These are phyloP conservation scores for Schwanniomyces polymorphus DNA, from an alignment of 805 yeast genomes.

Conservation along the genomic window DNA sequence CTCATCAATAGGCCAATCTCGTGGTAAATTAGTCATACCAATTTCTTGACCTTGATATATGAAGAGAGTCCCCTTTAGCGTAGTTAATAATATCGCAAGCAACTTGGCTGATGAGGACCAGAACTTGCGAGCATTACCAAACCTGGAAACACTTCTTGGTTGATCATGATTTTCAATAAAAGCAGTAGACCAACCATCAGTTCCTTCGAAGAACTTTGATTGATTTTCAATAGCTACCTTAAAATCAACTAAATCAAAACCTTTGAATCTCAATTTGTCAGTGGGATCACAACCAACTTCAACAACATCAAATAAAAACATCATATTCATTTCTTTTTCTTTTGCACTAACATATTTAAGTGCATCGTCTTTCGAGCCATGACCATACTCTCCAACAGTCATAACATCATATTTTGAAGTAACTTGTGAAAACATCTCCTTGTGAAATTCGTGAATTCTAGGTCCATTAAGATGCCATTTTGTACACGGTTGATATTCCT, in stretches of 20 bases:
- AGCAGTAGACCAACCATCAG: slow-evolving; percentile 59
- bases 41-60: no score
- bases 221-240: slow-evolving; percentile 38
- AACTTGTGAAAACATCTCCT: no score
- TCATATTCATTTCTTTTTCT: no score
- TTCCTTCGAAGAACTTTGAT: slow-evolving; percentile 40
- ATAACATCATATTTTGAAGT: no score
- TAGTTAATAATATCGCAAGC: slow-evolving; percentile 44
- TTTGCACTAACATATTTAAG: no score
- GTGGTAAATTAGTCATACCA: slow-evolving; percentile 48
- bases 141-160: slow-evolving; percentile 53
- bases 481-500: slow-evolving; percentile 39
- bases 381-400: no score
- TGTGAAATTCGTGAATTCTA: slow-evolving; percentile 57
- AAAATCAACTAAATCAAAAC: slow-evolving; percentile 36
- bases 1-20: slow-evolving; percentile 47
- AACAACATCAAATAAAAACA: no score
- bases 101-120: slow-evolving; percentile 47
- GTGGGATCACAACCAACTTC: slow-evolving; percentile 36
- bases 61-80: slow-evolving; percentile 57
- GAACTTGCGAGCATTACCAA: slow-evolving; percentile 43
- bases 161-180: slow-evolving; percentile 62
- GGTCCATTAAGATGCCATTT: slow-evolving; percentile 46
- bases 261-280: slow-evolving; percentile 34
- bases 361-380: no score